Conservation (phyloP, 306 rosid genomes). For the Cucurbita pepo region DNA sequence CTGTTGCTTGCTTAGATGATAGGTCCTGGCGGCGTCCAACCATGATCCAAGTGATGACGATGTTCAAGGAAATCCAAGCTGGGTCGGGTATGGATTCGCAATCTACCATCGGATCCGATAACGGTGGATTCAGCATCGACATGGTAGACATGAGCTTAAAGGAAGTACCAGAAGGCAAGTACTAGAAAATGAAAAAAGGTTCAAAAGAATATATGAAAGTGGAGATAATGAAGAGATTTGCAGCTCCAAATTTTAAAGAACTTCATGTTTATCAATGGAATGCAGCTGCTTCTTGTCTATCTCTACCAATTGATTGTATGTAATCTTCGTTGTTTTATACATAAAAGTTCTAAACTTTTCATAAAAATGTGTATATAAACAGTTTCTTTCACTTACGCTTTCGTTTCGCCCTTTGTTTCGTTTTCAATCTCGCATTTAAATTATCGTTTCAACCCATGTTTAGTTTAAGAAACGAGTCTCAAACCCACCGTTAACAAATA, state of each 20-base stretch:
- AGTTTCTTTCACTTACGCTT: conserved; percentile 22
- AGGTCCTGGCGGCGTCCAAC: conserved; percentile 69
- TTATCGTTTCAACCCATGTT: no score
- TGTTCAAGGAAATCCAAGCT: conserved; percentile 88
- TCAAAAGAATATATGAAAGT: conserved; percentile 14
- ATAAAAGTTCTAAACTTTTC: conserved; percentile 31
- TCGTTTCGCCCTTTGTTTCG: neutral
- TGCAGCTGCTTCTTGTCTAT: conserved; percentile 21
- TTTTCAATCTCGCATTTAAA: neutral
- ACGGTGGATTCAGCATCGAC: conserved; percentile 43
- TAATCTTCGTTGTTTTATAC: conserved; percentile 56
- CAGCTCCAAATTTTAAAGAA: conserved; percentile 23
- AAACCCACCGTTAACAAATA: no score
- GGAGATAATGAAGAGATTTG: conserved; percentile 17
- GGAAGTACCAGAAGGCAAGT: conserved; percentile 75
- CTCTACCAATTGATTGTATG: conserved; percentile 65
- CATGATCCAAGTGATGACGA: conserved; percentile 79
- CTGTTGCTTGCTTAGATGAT: conserved; percentile 79
- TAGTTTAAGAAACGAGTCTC: no score
- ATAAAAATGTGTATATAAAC: conserved; percentile 67
- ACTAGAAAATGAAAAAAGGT: conserved; percentile 3
- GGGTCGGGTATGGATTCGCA: conserved; percentile 83
- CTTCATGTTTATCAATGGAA: conserved; percentile 25
- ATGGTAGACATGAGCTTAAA: conserved; percentile 80
- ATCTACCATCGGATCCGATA: conserved; percentile 53